A percentile compares a stretch with the other conserved stretches of the same genome.
Evolutionary conservation across 495 filamentous ascomycete genomes (phyloP).

Genomic region (Podospora anserina): DNA sequence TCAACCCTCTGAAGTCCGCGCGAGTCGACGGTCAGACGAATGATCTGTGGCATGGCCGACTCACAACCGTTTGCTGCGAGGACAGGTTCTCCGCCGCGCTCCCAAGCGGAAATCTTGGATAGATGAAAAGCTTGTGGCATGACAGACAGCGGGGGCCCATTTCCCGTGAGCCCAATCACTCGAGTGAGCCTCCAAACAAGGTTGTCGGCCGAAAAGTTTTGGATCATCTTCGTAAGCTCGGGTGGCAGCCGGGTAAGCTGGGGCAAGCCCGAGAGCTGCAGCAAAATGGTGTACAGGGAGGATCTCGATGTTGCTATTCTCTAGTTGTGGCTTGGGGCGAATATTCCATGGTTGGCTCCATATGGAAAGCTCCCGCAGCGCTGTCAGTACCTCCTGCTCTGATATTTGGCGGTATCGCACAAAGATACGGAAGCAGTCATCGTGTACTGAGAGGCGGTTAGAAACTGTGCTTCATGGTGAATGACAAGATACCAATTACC

Average conservation of each 20-base stretch:
- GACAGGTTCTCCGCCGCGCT: neutral
- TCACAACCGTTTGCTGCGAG: neutral
- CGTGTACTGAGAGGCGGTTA: neutral
- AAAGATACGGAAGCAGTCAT: neutral
- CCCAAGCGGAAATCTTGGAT: neutral
- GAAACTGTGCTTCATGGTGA: neutral
- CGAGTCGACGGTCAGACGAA: neutral
- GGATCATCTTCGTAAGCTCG: slow-evolving; percentile 2
- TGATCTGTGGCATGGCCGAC: neutral
- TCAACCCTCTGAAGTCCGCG: neutral
- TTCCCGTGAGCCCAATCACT: neutral
- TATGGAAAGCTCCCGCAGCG: neutral
- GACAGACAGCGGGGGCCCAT: neutral
- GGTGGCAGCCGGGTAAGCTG: neutral
- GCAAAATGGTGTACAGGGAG: neutral
- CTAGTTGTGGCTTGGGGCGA: neutral
- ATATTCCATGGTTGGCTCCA: neutral
- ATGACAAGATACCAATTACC: neutral
- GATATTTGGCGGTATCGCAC: neutral
- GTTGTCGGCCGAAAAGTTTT: neutral
- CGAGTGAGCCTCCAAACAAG: neutral
- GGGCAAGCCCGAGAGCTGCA: neutral
- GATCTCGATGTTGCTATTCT: neutral
- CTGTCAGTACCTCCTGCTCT: neutral
- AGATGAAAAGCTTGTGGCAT: neutral